Percentiles rank a stretch among this genome's conserved stretches.
Conservation (phyloP, 202 grass and related monocot genomes). For the Eragrostis tef region DNA sequence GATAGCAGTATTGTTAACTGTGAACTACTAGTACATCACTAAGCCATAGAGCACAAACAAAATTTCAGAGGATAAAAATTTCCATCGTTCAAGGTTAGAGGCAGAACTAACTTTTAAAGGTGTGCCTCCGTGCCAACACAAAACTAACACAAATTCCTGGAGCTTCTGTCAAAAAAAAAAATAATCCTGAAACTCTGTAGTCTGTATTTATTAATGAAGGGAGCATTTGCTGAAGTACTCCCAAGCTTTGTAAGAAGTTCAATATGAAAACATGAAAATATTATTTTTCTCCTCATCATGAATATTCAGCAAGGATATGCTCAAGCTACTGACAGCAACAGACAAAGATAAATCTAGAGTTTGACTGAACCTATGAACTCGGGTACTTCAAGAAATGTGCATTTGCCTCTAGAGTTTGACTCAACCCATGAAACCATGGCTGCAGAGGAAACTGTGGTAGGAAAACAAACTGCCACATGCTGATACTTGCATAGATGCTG, state of each 20-base stretch:
- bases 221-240: not conserved
- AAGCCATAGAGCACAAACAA: not conserved
- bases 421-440: constrained; percentile 18
- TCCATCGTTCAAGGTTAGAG: constrained; percentile 33
- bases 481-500: constrained; percentile 1
- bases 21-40: not conserved
- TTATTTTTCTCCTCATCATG: not conserved
- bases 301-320: not conserved
- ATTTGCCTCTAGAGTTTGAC: constrained; percentile 41
- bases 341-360: not conserved
- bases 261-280: too few species aligned
- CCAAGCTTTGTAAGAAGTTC: constrained; percentile 10
- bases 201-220: not conserved
- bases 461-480: constrained; percentile 36
- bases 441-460: constrained; percentile 13
- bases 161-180: too few species aligned
- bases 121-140: constrained; percentile 1
- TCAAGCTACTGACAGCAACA: constrained; percentile 11
- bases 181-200: not conserved
- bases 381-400: constrained; percentile 12
- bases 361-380: not conserved
- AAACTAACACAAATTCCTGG: constrained; percentile 14
- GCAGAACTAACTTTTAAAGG: not conserved
- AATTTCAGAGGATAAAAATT: constrained; percentile 10
- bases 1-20: not conserved